Evolutionary conservation across 768 basidiomycete species (phyloP), one percentile per base, ranked within the genome.

Genomic region (Tephrocybe sp.): DNA sequence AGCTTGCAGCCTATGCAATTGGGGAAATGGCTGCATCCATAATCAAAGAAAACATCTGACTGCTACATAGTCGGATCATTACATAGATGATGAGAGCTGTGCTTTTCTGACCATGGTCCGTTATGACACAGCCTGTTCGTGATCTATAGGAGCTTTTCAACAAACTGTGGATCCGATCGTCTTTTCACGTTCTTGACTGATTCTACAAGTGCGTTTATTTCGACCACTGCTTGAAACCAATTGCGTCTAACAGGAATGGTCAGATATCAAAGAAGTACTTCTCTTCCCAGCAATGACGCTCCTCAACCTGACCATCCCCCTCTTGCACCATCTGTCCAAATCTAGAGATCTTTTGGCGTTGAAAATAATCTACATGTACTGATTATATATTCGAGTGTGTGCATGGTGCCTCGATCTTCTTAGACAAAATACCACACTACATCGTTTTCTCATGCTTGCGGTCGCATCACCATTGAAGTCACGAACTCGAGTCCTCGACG

Each of bases 131-230:
- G 26, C 26, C 26, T 26, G 26, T 26, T 26, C 26, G 3, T 26
- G 26, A 26, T 26, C 7, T 26, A 3, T 26, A 3, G 26, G 26
- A 7, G 26, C 26, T 26, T 7, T 7, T 26, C 26, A 26, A 7
- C 7, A 7, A 26, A 26, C 26, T 26, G 26, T 26, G 7, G 26
- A 26, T 26, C 26, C 26, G 95, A 98, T 65, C 85, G 94, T 53
- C 76, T 98, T 34, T 92, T 98, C 71, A 98, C 98, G 96, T 98
- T 98, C 85, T 76, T 98, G 43, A 96, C 94, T 3, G 86, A 99
- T 70, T 95, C 92, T n/a, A 86, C 84, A 7, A 96, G 91, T 93
- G 58, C 60, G 86, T 39, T 35, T 41, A 20, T 49, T 49, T 3
- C 38, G 7, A 3, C 7, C 4, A 26, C 26, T 7, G 26, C 26